phyloP scores from a whole-genome alignment of 1,284 basidiomycete genomes.

The Pulveroboletus sp. region DNA sequence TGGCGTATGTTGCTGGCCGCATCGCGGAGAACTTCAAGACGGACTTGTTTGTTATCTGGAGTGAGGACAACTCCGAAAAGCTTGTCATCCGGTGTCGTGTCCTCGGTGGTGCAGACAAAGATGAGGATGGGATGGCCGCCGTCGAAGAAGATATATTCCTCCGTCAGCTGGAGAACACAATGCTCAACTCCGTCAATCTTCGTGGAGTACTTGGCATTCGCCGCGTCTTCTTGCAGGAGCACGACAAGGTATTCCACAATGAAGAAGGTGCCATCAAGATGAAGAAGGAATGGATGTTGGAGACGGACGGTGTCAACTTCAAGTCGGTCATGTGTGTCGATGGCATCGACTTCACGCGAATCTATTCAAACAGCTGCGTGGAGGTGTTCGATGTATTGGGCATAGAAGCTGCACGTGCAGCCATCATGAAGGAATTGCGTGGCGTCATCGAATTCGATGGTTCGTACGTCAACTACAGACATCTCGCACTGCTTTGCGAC shows the following conservation, averaged over 20 bases:
- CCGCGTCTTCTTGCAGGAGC: constrained; percentile 90
- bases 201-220: constrained; percentile 92
- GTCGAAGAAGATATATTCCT: constrained; percentile 97
- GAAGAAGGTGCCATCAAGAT: constrained; percentile 62
- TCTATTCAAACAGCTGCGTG: constrained; percentile 96
- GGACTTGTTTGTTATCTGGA: constrained; percentile 97
- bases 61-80: constrained; percentile 98
- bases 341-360: constrained; percentile 89
- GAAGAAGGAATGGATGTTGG: constrained; percentile 92
- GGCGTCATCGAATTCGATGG: constrained; percentile 98
- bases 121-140: constrained; percentile 72
- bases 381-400: constrained; percentile 97
- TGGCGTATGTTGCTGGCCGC: constrained; percentile 92
- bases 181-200: constrained; percentile 92
- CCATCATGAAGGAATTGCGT: constrained; percentile 90
- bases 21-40: constrained; percentile 95
- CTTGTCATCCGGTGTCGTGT: constrained; percentile 96
- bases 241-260: constrained; percentile 75
- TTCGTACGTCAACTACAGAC: constrained; percentile 99
- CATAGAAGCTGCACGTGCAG: constrained; percentile 94
- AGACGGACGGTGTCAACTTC: constrained; percentile 95
- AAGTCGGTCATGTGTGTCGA: constrained; percentile 94
- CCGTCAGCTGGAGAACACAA: constrained; percentile 92
- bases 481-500: constrained; percentile 93
- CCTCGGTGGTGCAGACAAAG: constrained; percentile 85